phyloP scores from a whole-genome alignment of 805 yeast species.

The Metschnikowia cerradonensis region DNA sequence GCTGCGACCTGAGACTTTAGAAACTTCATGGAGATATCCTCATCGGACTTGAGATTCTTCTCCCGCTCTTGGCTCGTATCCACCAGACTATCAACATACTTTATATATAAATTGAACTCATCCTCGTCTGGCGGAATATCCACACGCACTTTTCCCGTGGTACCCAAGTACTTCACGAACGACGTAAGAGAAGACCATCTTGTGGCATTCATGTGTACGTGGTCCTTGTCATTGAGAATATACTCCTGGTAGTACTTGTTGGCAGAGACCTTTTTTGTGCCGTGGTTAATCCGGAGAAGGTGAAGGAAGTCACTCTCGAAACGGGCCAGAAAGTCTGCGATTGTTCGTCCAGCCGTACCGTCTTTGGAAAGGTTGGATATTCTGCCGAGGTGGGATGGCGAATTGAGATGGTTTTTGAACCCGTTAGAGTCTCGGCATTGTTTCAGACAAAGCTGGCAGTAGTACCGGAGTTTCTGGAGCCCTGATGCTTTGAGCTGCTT shows the following conservation, averaged over 20 bases:
- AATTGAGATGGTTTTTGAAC: constrained; percentile 79
- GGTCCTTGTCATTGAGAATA: constrained; percentile 69
- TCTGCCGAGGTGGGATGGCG: constrained; percentile 70
- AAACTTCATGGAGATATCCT: constrained; percentile 13
- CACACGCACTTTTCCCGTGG: constrained; percentile 53
- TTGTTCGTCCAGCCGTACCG: constrained; percentile 43
- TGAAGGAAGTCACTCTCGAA: constrained; percentile 64
- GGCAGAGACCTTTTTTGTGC: constrained; percentile 73
- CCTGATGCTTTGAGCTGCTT: constrained; percentile 80
- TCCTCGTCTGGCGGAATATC: constrained; percentile 27
- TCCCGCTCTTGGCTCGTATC: constrained; percentile 1
- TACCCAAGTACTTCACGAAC: constrained; percentile 60
- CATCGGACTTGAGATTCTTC: constrained; percentile 13
- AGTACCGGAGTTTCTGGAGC: constrained; percentile 78
- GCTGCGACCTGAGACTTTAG: constrained; percentile 14
- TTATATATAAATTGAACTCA: constrained; percentile 34
- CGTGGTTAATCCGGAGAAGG: constrained; percentile 64
- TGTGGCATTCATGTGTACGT: constrained; percentile 89
- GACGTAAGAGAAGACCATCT: constrained; percentile 67
- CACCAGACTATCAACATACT: constrained; percentile 22
- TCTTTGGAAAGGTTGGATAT: constrained; percentile 35
- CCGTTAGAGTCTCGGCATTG: constrained; percentile 98
- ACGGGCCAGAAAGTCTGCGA: constrained; percentile 55
- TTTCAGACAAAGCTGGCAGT: constrained; percentile 87
- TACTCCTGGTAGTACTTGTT: constrained; percentile 89